These are phyloP conservation scores for Colletotrichum siamense DNA, from an alignment of 2,329 filamentous ascomycete genomes.

Conservation along the genomic window DNA sequence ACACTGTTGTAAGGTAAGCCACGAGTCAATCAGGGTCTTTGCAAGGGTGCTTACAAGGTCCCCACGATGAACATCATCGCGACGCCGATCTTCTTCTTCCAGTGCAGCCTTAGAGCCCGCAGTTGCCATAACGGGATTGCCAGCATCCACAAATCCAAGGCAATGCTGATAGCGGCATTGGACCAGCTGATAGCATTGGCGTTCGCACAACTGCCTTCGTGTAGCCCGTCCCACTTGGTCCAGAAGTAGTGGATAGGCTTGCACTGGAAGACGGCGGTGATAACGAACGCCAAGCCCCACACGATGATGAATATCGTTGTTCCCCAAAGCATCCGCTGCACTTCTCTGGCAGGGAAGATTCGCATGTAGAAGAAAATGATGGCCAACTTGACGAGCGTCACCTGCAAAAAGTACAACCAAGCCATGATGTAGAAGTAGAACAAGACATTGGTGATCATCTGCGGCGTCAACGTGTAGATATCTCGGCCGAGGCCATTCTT, in stretches of 20 bases:
- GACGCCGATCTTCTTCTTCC: slow-evolving; percentile 49
- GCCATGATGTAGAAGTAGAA: slow-evolving; percentile 43
- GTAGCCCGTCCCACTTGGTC: slow-evolving; percentile 54
- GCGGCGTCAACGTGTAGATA: slow-evolving; percentile 47
- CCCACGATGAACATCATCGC: slow-evolving; percentile 51
- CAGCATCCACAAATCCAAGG: slow-evolving; percentile 53
- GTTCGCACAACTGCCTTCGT: slow-evolving; percentile 49
- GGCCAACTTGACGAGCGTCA: slow-evolving; percentile 49
- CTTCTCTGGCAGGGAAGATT: slow-evolving; percentile 45
- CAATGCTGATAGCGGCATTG: slow-evolving; percentile 52
- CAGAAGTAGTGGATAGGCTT: slow-evolving; percentile 53
- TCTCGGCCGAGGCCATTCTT: slow-evolving; percentile 48
- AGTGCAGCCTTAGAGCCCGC: slow-evolving; percentile 39
- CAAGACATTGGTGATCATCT: slow-evolving; percentile 44
- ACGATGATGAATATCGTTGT: slow-evolving; percentile 39
- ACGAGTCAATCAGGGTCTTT: not conserved
- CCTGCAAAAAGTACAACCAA: slow-evolving; percentile 47
- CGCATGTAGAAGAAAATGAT: slow-evolving; percentile 57
- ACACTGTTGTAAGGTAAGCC: slow-evolving; percentile 22
- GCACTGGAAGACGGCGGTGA: slow-evolving; percentile 51
- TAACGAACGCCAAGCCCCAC: slow-evolving; percentile 41
- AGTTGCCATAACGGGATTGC: slow-evolving; percentile 49
- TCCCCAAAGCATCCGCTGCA: slow-evolving; percentile 41
- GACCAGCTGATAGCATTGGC: slow-evolving; percentile 50
- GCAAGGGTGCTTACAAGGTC: slow-evolving; percentile 34